Percentiles rank a stretch among this genome's conserved stretches.
phyloP scores from a whole-genome alignment of 1,284 basidiomycete species.

The Irpex sp. region DNA sequence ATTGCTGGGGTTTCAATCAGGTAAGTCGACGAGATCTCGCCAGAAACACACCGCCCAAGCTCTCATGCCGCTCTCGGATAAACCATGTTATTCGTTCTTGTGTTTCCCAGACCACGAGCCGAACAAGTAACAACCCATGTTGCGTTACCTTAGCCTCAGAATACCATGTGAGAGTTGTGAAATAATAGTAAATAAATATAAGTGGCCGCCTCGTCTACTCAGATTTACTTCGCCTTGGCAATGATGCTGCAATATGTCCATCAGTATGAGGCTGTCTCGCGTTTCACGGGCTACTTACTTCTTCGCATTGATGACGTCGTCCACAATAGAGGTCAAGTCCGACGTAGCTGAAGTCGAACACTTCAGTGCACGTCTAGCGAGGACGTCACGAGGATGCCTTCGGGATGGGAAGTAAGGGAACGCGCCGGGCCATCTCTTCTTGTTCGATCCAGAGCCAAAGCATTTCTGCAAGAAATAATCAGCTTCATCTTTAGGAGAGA shows the following conservation, averaged over 20 bases:
- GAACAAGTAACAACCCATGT: too few species aligned
- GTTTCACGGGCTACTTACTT: neutral
- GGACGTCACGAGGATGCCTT: neutral
- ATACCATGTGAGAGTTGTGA: too few species aligned
- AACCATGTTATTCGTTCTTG: too few species aligned
- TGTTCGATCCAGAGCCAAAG: neutral
- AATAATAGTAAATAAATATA: too few species aligned
- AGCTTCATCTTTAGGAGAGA: neutral
- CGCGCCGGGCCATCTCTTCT: neutral
- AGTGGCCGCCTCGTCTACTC: too few species aligned
- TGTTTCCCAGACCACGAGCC: too few species aligned
- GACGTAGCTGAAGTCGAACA: neutral
- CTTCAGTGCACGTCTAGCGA: neutral
- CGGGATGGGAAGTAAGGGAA: neutral
- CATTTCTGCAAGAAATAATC: neutral
- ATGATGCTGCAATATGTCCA: neutral
- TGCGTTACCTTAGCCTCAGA: too few species aligned
- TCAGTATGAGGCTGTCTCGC: too few species aligned
- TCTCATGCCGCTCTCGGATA: too few species aligned
- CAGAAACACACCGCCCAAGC: too few species aligned
- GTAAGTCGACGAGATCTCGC: too few species aligned
- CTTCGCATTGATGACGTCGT: neutral
- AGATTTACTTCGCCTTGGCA: neutral
- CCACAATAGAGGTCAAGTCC: neutral
- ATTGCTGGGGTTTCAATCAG: too few species aligned